Base-by-base conservation (phyloP, 352 stramenopile species). In the Ophiocytium majus region DNA sequence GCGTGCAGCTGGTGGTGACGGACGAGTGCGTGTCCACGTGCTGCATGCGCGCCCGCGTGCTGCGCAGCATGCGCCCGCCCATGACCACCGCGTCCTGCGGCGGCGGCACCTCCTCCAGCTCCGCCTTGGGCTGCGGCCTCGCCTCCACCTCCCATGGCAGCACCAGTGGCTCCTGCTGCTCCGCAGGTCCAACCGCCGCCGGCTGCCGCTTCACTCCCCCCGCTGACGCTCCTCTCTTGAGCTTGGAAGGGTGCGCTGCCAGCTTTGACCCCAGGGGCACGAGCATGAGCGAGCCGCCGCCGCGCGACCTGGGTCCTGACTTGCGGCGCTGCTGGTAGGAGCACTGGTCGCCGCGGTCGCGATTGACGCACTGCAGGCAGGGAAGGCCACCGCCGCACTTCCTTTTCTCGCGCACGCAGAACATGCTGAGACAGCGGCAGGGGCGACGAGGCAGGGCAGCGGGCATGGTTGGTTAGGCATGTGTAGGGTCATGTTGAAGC, bases 281-380 rank as follows among this genome's bases (percentile, higher is more conserved):
- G 5, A 78, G 5, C 5, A 78, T 5, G 14, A 43, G 66, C 5
- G 66, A 17, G 32, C 66, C 66, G 5, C 66, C 66, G 5, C 66
- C 66, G 5, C 66, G 5, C 5, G 66, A 78, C 35, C 14, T 78
- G 32, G 66, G 66, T 35, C 66, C 66, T 43, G 66, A 78, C 35
- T 78, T 78, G 5, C 35, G 32, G 5, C 66, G 5, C 14, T 43
- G 32, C 35, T 78, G 5, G 66, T 78, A 78, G 5, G 66, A 5
- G 66, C 66, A 78, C 17, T 78, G 5, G 35, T 35, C 14, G 66
- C 66, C 66, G 32, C 66, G 66, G 5, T 78, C 66, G 32, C 66
- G 32, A 5, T 17, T 14, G 66, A 78, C 35, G 66, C 66, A 78
- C 35, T 78, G 66, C 32, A 17, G 5, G 35, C 66, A 78, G 32